phyloP scores from a whole-genome alignment of 176 grass and related monocot genomes.

The Avena sativa region DNA sequence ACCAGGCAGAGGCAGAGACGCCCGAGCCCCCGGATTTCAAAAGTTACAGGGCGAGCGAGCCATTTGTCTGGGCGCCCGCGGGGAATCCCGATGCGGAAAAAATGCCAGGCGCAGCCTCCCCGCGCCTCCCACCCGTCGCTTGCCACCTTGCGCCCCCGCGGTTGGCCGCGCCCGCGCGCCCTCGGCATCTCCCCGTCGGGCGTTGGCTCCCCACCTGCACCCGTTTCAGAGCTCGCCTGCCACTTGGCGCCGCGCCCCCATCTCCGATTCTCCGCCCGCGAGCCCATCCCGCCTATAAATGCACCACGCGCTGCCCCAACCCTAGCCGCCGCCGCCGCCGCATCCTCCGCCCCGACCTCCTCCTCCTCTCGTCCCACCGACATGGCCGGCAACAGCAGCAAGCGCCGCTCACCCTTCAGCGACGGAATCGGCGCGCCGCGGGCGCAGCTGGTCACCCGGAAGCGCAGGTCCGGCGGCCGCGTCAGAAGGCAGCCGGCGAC shows the following conservation, averaged over 20 bases:
- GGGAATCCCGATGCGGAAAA: slow-evolving; percentile 52
- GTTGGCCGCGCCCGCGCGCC: slow-evolving; percentile 51
- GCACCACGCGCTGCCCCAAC: slow-evolving; percentile 48
- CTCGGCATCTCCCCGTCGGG: slow-evolving; percentile 41
- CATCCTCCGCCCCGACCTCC: slow-evolving; percentile 13
- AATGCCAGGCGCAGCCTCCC: slow-evolving; percentile 33
- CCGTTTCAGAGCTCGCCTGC: slow-evolving; percentile 50
- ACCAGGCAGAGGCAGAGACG: neutral
- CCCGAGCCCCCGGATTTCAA: slow-evolving; percentile 36
- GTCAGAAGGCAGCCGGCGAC: slow-evolving; percentile 38
- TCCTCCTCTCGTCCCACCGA: neutral
- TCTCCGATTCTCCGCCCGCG: slow-evolving; percentile 50
- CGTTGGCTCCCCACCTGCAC: slow-evolving; percentile 44
- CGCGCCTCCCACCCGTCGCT: slow-evolving; percentile 55
- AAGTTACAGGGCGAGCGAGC: neutral
- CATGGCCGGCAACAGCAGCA: slow-evolving; percentile 54
- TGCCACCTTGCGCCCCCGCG: slow-evolving; percentile 59
- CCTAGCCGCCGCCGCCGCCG: slow-evolving; percentile 54
- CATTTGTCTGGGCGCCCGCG: slow-evolving; percentile 44
- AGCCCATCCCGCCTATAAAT: slow-evolving; percentile 52
- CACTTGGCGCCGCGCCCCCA: slow-evolving; percentile 57
- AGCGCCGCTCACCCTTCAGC: slow-evolving; percentile 38
- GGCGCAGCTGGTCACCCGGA: slow-evolving; percentile 35
- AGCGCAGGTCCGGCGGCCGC: slow-evolving; percentile 53
- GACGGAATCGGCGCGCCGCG: neutral